phyloP scores from a whole-genome alignment of 1,284 basidiomycete genomes.

The Retiboletus flavoniger region DNA sequence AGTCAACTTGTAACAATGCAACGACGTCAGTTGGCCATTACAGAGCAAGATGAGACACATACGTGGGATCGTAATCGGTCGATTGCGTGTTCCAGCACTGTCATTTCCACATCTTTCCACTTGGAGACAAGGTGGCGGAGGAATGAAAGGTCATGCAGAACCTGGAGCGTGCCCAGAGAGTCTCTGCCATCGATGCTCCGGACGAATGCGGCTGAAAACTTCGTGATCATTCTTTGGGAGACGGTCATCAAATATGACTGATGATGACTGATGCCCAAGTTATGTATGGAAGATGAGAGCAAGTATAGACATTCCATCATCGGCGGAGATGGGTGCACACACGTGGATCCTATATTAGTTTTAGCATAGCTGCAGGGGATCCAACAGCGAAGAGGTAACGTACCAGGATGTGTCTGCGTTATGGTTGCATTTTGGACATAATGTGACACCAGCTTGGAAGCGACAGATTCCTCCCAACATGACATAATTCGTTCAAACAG shows the following conservation, averaged over 20 bases:
- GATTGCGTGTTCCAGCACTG: conserved; percentile 34
- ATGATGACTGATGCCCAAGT: conserved; percentile 47
- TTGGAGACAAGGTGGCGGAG: conserved; percentile 44
- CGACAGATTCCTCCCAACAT: conserved; percentile 48
- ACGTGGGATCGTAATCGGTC: conserved; percentile 19
- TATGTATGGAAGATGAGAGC: conserved; percentile 54
- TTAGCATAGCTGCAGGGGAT: conserved; percentile 14
- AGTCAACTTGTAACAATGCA: conserved; percentile 20
- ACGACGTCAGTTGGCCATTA: conserved; percentile 2
- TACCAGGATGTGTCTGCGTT: conserved; percentile 13
- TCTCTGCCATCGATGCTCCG: conserved; percentile 34
- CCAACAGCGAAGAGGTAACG: conserved; percentile 3
- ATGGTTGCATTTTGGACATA: conserved; percentile 18
- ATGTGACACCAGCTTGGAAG: conserved; percentile 37
- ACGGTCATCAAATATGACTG: conserved; percentile 32
- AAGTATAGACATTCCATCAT: conserved; percentile 55
- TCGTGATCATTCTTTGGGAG: conserved; percentile 37
- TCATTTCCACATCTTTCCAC: conserved; percentile 31
- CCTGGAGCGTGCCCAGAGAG: conserved; percentile 30
- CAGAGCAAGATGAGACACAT: conserved; percentile 1
- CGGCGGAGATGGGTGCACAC: conserved; percentile 48
- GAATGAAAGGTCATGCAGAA: conserved; percentile 50
- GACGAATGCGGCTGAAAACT: conserved; percentile 44
- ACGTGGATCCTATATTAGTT: conserved; percentile 17
- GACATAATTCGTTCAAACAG: conserved; percentile 46